Percentiles rank a stretch among this genome's conserved stretches.
phyloP scores from a whole-genome alignment of 306 rosid genomes.

The Rosa chinensis region DNA sequence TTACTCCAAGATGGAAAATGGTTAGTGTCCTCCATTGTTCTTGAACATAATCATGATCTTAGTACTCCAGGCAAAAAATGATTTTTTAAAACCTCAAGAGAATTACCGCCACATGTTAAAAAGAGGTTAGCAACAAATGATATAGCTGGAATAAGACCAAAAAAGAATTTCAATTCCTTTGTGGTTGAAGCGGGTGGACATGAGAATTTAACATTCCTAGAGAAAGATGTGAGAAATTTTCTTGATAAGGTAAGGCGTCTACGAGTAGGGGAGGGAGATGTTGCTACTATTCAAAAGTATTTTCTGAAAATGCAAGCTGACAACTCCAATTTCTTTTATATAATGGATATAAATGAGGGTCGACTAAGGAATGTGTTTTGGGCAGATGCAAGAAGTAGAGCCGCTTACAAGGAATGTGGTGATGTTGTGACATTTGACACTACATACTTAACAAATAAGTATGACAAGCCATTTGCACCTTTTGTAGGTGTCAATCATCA shows the following conservation, averaged over 20 bases:
- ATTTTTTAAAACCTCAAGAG: not conserved
- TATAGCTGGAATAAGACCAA: not conserved
- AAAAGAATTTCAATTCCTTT: not conserved
- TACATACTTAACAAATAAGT: not conserved
- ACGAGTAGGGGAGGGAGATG: not conserved
- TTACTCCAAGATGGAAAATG: not conserved
- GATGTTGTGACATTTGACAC: constrained; percentile 1
- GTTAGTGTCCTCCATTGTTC: not conserved
- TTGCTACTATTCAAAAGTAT: not conserved
- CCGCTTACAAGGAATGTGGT: not conserved
- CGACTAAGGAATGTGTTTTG: not conserved
- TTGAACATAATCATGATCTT: not conserved
- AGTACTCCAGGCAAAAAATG: not conserved
- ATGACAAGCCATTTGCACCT: no score
- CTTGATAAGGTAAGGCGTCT: not conserved
- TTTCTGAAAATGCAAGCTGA: not conserved
- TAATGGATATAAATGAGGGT: not conserved
- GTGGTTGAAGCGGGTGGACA: constrained; percentile 2
- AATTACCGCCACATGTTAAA: not conserved
- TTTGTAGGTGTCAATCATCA: not conserved
- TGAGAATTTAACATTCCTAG: not conserved
- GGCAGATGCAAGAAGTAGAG: constrained; percentile 4
- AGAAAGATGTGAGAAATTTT: constrained; percentile 3
- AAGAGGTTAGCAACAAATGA: not conserved
- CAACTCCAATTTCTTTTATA: not conserved